Percentiles rank a stretch among this genome's conserved stretches.
Evolutionary conservation across 495 filamentous ascomycete species (phyloP).

Genomic region (Letharia columbiana): DNA sequence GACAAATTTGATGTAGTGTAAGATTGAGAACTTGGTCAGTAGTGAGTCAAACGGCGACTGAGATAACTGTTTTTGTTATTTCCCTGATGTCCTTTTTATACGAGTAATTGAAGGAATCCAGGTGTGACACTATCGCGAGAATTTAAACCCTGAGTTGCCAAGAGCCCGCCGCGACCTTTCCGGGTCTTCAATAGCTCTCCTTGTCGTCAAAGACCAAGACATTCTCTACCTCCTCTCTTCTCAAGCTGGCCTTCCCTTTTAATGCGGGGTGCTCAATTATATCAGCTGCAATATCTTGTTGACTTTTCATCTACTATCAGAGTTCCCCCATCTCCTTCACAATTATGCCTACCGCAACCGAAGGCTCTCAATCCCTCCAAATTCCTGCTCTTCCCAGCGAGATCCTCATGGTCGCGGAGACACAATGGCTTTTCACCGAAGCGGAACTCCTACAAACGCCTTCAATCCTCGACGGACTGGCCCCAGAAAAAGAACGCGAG

Average conservation of each 20-base stretch:
- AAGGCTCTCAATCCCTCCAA: constrained; percentile 26
- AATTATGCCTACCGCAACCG: constrained; percentile 18
- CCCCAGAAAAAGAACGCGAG: constrained; percentile 62
- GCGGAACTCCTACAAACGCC: constrained; percentile 75
- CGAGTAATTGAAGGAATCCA: too few relatives aligned
- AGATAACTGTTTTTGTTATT: too few relatives aligned
- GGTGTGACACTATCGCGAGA: too few relatives aligned
- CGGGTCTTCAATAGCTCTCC: background rate
- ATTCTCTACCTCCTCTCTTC: background rate
- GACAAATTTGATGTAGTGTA: too few relatives aligned
- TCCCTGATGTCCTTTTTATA: too few relatives aligned
- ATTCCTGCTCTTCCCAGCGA: constrained; percentile 31
- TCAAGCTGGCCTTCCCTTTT: background rate
- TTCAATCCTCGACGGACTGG: constrained; percentile 74
- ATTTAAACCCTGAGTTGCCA: background rate
- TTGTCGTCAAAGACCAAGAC: too few relatives aligned
- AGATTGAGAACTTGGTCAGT: too few relatives aligned
- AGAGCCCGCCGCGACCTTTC: background rate
- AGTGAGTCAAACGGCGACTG: too few relatives aligned
- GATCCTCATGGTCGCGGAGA: constrained; percentile 44
- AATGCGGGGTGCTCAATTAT: background rate
- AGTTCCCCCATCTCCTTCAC: background rate
- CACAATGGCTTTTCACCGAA: constrained; percentile 85
- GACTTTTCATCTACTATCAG: background rate
- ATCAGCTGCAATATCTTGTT: background rate